These are phyloP conservation scores for Barnettozyma populi DNA, from an alignment of 805 yeast genomes.

Conservation along the genomic window DNA sequence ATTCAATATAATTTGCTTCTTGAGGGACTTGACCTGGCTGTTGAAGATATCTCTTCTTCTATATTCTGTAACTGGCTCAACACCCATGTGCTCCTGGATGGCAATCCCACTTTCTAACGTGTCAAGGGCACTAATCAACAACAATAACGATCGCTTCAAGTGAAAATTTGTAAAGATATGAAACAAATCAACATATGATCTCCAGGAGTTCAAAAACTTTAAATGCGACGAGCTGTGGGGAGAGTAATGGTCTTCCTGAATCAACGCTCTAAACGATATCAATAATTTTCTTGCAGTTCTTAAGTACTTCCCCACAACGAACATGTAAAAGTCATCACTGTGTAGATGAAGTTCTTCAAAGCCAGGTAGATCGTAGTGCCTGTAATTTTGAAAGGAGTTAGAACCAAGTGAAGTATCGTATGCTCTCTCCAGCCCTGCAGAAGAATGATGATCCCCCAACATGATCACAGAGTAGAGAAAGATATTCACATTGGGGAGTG, in stretches of 20 bases:
- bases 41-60: background rate
- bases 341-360: slow-evolving; percentile 1
- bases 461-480: slow-evolving; percentile 2
- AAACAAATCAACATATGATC: slow-evolving; percentile 4
- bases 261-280: background rate
- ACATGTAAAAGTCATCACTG: slow-evolving; percentile 5
- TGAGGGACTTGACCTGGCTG: background rate
- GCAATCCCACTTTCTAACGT: slow-evolving; percentile 7
- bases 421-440: background rate
- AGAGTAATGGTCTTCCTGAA: background rate
- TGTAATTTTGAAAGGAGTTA: background rate
- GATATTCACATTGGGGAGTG: background rate
- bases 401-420: slow-evolving; percentile 5
- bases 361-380: background rate
- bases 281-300: slow-evolving; percentile 2
- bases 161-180: slow-evolving; percentile 8
- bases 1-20: slow-evolving; percentile 7
- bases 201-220: slow-evolving; percentile 9
- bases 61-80: background rate
- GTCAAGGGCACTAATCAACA: slow-evolving; percentile 6
- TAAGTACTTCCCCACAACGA: background rate
- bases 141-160: slow-evolving; percentile 4
- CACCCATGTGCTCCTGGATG: slow-evolving; percentile 2
- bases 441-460: slow-evolving; percentile 1
- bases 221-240: slow-evolving; percentile 2